A percentile compares a stretch with the other conserved stretches of the same genome.
Conservation (phyloP, 768 basidiomycete genomes). For the Boletus pseudopeckii region DNA sequence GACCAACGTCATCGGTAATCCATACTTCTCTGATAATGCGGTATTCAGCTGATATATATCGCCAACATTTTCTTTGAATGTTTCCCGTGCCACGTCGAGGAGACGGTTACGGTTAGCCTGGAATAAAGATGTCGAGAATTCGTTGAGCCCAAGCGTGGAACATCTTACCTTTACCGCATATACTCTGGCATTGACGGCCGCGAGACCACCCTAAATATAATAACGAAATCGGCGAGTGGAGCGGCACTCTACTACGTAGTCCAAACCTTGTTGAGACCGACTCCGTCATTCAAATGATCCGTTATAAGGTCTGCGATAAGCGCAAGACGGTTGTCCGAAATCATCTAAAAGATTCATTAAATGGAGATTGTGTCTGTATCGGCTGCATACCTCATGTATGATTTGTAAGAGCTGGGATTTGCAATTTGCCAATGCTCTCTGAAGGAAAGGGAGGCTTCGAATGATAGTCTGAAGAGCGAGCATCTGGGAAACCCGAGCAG, state of each 20-base stretch:
- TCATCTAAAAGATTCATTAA: constrained; percentile 45
- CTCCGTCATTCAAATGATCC: constrained; percentile 71
- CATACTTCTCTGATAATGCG: constrained; percentile 56
- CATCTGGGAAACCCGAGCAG: constrained; percentile 71
- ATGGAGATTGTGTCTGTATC: not conserved
- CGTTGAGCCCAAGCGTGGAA: not conserved
- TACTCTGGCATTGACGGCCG: constrained; percentile 73
- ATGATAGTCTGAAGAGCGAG: constrained; percentile 75
- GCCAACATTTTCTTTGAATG: constrained; percentile 88
- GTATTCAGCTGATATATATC: constrained; percentile 76
- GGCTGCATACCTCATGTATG: constrained; percentile 49
- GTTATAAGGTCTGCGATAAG: constrained; percentile 59
- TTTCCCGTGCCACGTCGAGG: constrained; percentile 92
- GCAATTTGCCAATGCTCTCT: constrained; percentile 56
- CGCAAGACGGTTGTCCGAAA: constrained; percentile 68
- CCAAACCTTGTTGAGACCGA: constrained; percentile 55
- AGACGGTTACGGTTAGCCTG: constrained; percentile 77
- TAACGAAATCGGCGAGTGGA: not conserved
- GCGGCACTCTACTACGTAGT: not conserved
- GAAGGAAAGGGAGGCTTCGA: constrained; percentile 59
- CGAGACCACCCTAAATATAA: constrained; percentile 57
- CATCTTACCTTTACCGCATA: constrained; percentile 75
- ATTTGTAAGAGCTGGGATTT: constrained; percentile 59
- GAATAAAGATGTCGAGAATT: not conserved
- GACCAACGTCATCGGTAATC: constrained; percentile 59